Conservation (phyloP, 108 stramenopile species). For the Cyclotella distinguenda region DNA sequence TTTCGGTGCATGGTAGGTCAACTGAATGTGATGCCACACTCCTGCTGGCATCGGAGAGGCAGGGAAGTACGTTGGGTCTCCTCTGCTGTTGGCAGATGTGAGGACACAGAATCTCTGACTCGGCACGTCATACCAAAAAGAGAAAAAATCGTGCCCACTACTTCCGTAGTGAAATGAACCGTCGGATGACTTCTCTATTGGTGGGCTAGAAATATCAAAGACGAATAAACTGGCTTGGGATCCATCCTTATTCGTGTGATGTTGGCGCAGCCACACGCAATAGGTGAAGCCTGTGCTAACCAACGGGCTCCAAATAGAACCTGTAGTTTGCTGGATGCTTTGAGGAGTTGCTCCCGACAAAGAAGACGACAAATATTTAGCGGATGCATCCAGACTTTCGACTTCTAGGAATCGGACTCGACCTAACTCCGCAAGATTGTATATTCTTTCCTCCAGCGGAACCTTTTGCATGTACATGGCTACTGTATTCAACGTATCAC, state of each 20-base stretch:
- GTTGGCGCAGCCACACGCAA: conserved; percentile 75
- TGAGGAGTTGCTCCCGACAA: conserved; percentile 44
- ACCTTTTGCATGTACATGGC: conserved; percentile 76
- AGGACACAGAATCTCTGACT: conserved; percentile 74
- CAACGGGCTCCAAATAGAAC: conserved; percentile 72
- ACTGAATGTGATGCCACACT: conserved; percentile 86
- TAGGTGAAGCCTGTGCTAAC: conserved; percentile 72
- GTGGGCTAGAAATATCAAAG: conserved; percentile 75
- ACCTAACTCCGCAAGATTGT: conserved; percentile 74
- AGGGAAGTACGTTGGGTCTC: conserved; percentile 77
- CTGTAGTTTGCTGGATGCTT: conserved; percentile 42
- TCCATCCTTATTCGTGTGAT: conserved; percentile 50
- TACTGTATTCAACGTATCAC: conserved; percentile 76
- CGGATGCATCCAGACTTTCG: conserved; percentile 64
- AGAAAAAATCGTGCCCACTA: conserved; percentile 58
- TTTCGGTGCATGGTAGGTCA: conserved; percentile 83
- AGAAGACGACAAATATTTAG: conserved; percentile 50
- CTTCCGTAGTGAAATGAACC: conserved; percentile 42
- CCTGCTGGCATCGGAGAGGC: conserved; percentile 69
- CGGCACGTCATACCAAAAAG: conserved; percentile 76
- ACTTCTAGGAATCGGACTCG: conserved; percentile 76
- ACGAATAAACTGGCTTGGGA: conserved; percentile 64
- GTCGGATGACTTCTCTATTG: conserved; percentile 50
- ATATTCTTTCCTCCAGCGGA: conserved; percentile 73
- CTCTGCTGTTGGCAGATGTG: conserved; percentile 58